Evolutionary conservation across 73 alveolate species (phyloP).

Genomic region (Paramecium tetraurelia): DNA sequence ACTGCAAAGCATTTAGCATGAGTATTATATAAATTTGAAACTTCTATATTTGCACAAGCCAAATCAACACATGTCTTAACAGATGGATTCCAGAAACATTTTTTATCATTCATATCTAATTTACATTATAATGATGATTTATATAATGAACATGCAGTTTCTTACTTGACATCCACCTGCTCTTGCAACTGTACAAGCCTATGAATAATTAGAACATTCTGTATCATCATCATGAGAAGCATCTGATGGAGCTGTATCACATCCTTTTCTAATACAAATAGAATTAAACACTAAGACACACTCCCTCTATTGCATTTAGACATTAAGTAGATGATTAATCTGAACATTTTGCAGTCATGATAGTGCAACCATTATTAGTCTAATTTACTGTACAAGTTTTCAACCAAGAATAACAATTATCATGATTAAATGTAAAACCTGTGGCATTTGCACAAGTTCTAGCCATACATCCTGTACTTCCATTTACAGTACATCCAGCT

Average conservation of each 20-base stretch:
- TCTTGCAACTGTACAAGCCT: not conserved
- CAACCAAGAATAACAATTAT: not conserved
- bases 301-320: not conserved
- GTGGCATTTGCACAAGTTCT: not conserved
- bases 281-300: not conserved
- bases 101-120: not conserved
- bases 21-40: not conserved
- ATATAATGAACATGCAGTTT: not conserved
- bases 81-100: not conserved
- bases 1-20: not conserved
- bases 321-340: not conserved
- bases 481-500: not conserved
- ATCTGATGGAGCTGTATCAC: not conserved
- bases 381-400: not conserved
- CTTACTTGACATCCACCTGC: not conserved
- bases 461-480: not conserved
- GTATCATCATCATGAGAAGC: not conserved
- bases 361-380: not conserved
- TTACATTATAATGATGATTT: not conserved
- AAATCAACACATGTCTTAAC: not conserved
- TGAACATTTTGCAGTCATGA: not conserved
- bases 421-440: not conserved
- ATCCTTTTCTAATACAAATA: not conserved
- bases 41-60: not conserved
- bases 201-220: not conserved